phyloP scores from a whole-genome alignment of 2,329 filamentous ascomycete species.

The Cercospora zeina region DNA sequence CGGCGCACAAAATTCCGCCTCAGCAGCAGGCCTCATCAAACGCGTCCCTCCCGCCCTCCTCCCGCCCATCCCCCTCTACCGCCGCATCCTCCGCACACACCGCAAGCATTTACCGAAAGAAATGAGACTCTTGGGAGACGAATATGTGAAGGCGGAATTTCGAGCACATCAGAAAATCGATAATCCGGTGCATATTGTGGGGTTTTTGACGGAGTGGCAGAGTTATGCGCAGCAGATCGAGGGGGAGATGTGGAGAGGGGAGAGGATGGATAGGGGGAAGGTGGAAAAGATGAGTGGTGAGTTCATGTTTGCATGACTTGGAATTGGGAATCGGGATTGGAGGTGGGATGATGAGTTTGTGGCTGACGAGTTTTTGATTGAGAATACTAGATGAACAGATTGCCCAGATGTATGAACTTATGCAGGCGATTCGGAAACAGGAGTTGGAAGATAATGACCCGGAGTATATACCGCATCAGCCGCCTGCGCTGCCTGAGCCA shows the following conservation, averaged over 20 bases:
- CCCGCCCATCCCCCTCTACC: slow-evolving; percentile 85
- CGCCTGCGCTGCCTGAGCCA: slow-evolving; percentile 20
- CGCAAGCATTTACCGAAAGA: slow-evolving; percentile 73
- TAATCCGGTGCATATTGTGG: slow-evolving; percentile 90
- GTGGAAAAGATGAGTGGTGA: slow-evolving; percentile 91
- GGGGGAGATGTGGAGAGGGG: slow-evolving; percentile 79
- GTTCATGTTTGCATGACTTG: slow-evolving; percentile 37
- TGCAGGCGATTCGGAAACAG: slow-evolving; percentile 71
- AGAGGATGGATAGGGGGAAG: slow-evolving; percentile 79
- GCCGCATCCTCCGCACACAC: slow-evolving; percentile 82
- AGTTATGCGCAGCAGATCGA: slow-evolving; percentile 90
- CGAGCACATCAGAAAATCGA: slow-evolving; percentile 78
- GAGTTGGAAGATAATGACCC: slow-evolving; percentile 51
- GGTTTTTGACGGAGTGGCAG: slow-evolving; percentile 98
- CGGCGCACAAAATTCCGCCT: slow-evolving; percentile 33
- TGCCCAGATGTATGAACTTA: slow-evolving; percentile 89
- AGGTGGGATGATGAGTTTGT: slow-evolving; percentile 40
- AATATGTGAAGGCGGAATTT: slow-evolving; percentile 93
- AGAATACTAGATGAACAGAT: slow-evolving; percentile 80
- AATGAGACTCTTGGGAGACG: slow-evolving; percentile 79
- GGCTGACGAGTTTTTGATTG: slow-evolving; percentile 1
- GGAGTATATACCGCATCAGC: slow-evolving; percentile 31
- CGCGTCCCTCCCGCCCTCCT: slow-evolving; percentile 67
- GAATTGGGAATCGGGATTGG: background rate
- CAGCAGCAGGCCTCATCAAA: slow-evolving; percentile 28